A percentile compares a stretch with the other conserved stretches of the same genome.
These are phyloP conservation scores for Medicago lupulina DNA, from an alignment of 306 rosid species.

Conservation along the genomic window DNA sequence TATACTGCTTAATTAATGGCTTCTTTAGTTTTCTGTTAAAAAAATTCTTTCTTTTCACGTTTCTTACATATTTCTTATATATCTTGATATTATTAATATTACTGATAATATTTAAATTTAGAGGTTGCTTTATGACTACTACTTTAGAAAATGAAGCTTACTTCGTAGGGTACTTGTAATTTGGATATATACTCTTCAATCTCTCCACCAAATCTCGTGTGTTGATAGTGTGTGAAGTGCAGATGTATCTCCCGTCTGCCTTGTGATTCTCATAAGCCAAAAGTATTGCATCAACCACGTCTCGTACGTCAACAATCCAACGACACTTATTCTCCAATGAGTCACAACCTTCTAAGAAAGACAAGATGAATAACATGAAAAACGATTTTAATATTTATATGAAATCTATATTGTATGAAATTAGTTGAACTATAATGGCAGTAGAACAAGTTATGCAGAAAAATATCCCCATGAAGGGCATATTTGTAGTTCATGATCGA, in stretches of 20 bases:
- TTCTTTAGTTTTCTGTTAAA: too few species aligned
- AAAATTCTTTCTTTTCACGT: too few species aligned
- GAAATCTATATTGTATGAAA: too few species aligned
- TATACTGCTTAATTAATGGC: too few species aligned
- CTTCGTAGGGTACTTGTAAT: slow-evolving; percentile 69
- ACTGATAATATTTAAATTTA: background rate
- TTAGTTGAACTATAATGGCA: too few species aligned
- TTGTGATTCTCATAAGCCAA: slow-evolving; percentile 69
- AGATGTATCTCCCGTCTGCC: slow-evolving; percentile 78
- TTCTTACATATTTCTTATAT: too few species aligned
- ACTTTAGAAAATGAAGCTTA: slow-evolving; percentile 46
- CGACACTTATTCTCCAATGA: slow-evolving; percentile 56
- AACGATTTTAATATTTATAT: background rate
- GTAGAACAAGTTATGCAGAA: background rate
- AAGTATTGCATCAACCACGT: slow-evolving; percentile 63
- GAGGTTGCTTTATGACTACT: background rate
- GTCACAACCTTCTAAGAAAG: slow-evolving; percentile 51
- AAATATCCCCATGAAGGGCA: too few species aligned
- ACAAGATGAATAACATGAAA: background rate
- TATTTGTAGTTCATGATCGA: too few species aligned
- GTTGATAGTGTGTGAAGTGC: slow-evolving; percentile 47
- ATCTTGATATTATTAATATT: too few species aligned
- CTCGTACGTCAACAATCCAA: slow-evolving; percentile 47
- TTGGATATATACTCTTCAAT: slow-evolving; percentile 62
- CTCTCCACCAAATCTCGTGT: slow-evolving; percentile 55